Conservation (phyloP, 352 stramenopile genomes). For the Pythium guiyangense region DNA sequence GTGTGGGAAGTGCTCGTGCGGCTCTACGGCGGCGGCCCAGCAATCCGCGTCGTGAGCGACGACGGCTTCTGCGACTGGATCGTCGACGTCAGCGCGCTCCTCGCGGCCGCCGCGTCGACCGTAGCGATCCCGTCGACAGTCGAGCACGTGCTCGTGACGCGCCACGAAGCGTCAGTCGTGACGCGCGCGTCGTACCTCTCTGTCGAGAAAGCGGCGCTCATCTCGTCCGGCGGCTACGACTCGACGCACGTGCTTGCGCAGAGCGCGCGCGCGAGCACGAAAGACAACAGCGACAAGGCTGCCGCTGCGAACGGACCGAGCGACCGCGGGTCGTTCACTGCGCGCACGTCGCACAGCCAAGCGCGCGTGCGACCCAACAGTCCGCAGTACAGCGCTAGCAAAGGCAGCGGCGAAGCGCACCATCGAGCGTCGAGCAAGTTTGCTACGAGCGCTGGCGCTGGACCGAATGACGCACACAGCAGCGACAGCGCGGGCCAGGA, state of each 20-base stretch:
- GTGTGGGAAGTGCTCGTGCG: slow-evolving; percentile 70
- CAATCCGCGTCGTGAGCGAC: slow-evolving; percentile 32
- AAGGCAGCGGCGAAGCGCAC: background rate
- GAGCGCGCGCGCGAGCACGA: slow-evolving; percentile 1
- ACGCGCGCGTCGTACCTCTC: slow-evolving; percentile 12
- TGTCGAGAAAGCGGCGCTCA: slow-evolving; percentile 11
- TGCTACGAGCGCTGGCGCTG: background rate
- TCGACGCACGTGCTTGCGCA: slow-evolving; percentile 4
- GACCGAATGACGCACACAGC: too few relatives aligned
- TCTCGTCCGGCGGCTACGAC: slow-evolving; percentile 11
- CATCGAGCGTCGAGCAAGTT: background rate
- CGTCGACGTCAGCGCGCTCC: slow-evolving; percentile 31
- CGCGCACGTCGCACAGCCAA: slow-evolving; percentile 5
- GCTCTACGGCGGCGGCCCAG: slow-evolving; percentile 59
- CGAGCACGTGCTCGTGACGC: slow-evolving; percentile 43
- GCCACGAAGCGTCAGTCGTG: slow-evolving; percentile 29
- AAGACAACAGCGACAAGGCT: background rate
- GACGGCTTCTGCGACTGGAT: slow-evolving; percentile 25
- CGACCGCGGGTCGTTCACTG: slow-evolving; percentile 6
- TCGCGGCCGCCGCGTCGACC: slow-evolving; percentile 18
- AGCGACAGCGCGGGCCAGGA: background rate
- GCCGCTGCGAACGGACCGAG: background rate
- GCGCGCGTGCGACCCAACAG: slow-evolving; percentile 13
- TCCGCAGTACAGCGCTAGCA: slow-evolving; percentile 5
- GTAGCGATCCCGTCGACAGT: slow-evolving; percentile 21